These are phyloP conservation scores for Karstenula rhodostoma DNA, from an alignment of 2,329 filamentous ascomycete species.

Conservation along the genomic window DNA sequence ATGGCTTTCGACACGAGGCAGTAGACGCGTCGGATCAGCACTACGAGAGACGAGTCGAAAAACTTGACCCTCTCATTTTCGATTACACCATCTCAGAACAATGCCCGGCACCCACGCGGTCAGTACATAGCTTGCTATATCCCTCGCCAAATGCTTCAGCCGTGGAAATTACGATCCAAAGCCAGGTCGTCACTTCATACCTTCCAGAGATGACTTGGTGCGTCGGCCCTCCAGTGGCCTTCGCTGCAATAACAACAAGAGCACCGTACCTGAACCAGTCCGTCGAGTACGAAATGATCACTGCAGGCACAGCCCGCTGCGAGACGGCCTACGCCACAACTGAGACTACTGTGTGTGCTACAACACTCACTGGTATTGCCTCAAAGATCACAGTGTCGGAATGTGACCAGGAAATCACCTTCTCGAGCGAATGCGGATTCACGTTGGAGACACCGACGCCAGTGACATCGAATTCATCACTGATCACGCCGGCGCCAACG, in stretches of 20 bases:
- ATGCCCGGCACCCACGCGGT: conserved; percentile 23
- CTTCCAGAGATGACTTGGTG: conserved; percentile 55
- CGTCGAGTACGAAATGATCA: conserved; percentile 33
- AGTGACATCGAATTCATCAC: conserved; percentile 21
- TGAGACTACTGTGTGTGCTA: conserved; percentile 54
- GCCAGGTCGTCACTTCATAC: conserved; percentile 54
- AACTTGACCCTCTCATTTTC: conserved; percentile 11
- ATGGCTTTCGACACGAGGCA: conserved; percentile 27
- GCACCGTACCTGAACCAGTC: conserved; percentile 51
- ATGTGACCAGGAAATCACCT: conserved; percentile 56
- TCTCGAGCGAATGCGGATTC: conserved; percentile 56
- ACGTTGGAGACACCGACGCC: conserved; percentile 50
- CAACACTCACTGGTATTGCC: conserved; percentile 52
- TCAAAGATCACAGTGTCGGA: conserved; percentile 52
- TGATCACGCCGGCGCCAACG: conserved; percentile 50
- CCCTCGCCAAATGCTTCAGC: conserved; percentile 54
- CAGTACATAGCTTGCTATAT: conserved; percentile 49
- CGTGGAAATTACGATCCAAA: conserved; percentile 52
- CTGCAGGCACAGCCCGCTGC: conserved; percentile 44
- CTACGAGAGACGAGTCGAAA: conserved; percentile 9
- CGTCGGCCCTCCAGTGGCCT: conserved; percentile 48
- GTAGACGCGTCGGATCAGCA: conserved; percentile 22
- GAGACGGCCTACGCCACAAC: conserved; percentile 52
- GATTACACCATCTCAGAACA: conserved; percentile 29
- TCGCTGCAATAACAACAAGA: conserved; percentile 40